phyloP scores from a whole-genome alignment of 1,284 basidiomycete genomes.

The Melampsora americana region DNA sequence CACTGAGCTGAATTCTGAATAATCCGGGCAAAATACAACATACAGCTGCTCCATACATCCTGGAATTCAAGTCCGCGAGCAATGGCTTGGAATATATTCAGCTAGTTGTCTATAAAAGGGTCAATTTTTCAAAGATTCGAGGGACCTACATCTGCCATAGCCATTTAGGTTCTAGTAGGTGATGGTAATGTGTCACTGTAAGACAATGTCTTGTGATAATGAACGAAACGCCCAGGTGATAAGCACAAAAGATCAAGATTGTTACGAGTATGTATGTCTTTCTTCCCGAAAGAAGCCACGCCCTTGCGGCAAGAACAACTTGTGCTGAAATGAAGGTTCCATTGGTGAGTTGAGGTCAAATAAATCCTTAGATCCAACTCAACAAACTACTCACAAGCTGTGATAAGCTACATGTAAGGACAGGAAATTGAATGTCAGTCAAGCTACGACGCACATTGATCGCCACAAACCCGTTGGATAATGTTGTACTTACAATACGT shows the following conservation, averaged over 20 bases:
- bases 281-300: neutral
- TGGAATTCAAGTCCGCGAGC: neutral
- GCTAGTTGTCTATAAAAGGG: neutral
- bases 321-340: neutral
- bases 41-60: neutral
- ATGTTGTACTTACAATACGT: neutral
- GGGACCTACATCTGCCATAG: neutral
- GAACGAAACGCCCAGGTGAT: neutral
- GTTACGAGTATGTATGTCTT: neutral
- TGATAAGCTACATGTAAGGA: neutral
- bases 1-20: too few species aligned
- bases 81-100: neutral
- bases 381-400: neutral
- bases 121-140: neutral
- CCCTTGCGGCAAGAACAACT: neutral
- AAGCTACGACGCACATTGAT: too few species aligned
- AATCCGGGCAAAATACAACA: neutral
- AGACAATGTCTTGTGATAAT: neutral
- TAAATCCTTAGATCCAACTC: neutral
- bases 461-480: neutral
- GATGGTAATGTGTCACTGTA: neutral
- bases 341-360: too few species aligned
- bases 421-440: too few species aligned
- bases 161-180: neutral
- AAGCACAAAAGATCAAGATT: neutral